Evolutionary conservation across 2,329 filamentous ascomycete genomes (phyloP).

Genomic region (Xylariaceae sp.): DNA sequence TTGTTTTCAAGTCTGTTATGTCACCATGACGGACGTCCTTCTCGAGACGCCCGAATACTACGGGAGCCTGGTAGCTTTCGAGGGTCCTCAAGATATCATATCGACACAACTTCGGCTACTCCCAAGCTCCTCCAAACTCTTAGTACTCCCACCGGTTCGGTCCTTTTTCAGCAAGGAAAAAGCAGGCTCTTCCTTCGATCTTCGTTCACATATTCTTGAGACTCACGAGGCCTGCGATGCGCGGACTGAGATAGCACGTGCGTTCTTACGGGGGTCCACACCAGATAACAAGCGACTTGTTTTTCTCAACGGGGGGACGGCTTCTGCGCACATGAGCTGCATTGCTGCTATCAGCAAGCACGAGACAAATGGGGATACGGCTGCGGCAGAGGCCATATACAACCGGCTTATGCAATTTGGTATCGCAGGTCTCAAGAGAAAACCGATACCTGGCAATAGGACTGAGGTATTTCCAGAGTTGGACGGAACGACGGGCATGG

Average conservation of each 20-base stretch:
- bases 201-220: slow-evolving; percentile 40
- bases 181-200: slow-evolving; percentile 32
- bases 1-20: slow-evolving; percentile 4
- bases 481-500: slow-evolving; percentile 16
- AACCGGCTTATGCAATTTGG: slow-evolving; percentile 47
- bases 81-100: slow-evolving; percentile 50
- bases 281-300: slow-evolving; percentile 48
- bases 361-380: slow-evolving; percentile 44
- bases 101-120: slow-evolving; percentile 56
- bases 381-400: slow-evolving; percentile 48
- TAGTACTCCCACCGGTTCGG: slow-evolving; percentile 51
- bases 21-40: slow-evolving; percentile 24
- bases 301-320: slow-evolving; percentile 56
- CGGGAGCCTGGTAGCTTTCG: slow-evolving; percentile 55
- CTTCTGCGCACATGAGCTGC: slow-evolving; percentile 50
- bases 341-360: slow-evolving; percentile 50
- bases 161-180: slow-evolving; percentile 39
- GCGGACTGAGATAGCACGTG: slow-evolving; percentile 44
- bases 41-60: slow-evolving; percentile 27
- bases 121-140: slow-evolving; percentile 52
- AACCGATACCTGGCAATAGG: not conserved
- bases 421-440: slow-evolving; percentile 35
- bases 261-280: slow-evolving; percentile 46
- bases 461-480: not conserved
- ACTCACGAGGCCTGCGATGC: slow-evolving; percentile 47